These are phyloP conservation scores for Metarhizium guizhouense DNA, from an alignment of 2,329 filamentous ascomycete species.

Conservation along the genomic window DNA sequence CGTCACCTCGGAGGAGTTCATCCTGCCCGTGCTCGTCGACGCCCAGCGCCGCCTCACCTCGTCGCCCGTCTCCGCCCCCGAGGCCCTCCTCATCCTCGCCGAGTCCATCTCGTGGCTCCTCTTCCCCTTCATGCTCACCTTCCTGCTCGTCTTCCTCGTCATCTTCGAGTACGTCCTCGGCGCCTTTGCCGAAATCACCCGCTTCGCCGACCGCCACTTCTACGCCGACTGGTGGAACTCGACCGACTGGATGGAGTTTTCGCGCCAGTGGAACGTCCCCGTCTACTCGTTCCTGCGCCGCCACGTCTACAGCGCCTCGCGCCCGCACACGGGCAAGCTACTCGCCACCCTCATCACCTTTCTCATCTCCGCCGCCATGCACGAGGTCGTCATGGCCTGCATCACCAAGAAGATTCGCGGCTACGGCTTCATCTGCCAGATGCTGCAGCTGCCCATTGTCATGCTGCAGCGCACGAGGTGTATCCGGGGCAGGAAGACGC, in stretches of 20 bases:
- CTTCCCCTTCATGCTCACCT: constrained; percentile 95
- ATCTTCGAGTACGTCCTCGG: constrained; percentile 97
- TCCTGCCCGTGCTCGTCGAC: constrained; percentile 77
- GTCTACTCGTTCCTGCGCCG: constrained; percentile 92
- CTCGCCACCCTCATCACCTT: constrained; percentile 87
- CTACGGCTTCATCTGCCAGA: constrained; percentile 90
- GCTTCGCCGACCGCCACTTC: constrained; percentile 90
- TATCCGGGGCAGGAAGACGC: constrained; percentile 63
- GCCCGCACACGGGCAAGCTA: constrained; percentile 64
- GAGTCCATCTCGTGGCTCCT: constrained; percentile 87
- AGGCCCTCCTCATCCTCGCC: constrained; percentile 69
- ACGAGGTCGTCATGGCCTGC: constrained; percentile 95
- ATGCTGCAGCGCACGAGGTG: constrained; percentile 74
- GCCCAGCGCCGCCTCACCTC: constrained; percentile 47
- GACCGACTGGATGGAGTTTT: constrained; percentile 92
- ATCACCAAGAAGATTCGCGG: constrained; percentile 95
- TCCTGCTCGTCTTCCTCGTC: constrained; percentile 91
- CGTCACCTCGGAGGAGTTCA: constrained; percentile 87
- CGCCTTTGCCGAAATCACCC: constrained; percentile 87
- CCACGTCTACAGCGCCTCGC: constrained; percentile 83
- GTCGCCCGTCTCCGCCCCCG: constrained; percentile 35
- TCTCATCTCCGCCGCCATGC: constrained; percentile 76
- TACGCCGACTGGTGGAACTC: constrained; percentile 73
- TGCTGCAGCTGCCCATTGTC: constrained; percentile 95
- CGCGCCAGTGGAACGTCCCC: constrained; percentile 93